Conservation (phyloP, 495 filamentous ascomycete species). For the Lasiosphaeriaceae sp. region DNA sequence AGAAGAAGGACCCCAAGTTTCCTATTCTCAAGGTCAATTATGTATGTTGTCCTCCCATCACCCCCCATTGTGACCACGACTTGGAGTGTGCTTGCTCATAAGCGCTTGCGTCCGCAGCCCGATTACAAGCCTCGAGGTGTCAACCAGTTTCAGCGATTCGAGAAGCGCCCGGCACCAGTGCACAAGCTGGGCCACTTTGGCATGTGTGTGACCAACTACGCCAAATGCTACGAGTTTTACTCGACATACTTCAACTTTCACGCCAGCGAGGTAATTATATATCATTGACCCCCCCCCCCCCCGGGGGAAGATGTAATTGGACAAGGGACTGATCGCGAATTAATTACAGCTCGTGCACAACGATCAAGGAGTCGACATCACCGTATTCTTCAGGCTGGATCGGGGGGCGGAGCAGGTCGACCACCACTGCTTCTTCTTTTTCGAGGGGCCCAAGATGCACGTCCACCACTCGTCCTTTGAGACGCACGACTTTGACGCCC, state of each 20-base stretch:
- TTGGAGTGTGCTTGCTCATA: background rate
- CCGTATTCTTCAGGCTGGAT: constrained; percentile 63
- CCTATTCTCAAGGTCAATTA: constrained; percentile 45
- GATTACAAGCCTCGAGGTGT: constrained; percentile 43
- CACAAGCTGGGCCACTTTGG: constrained; percentile 78
- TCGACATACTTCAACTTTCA: constrained; percentile 64
- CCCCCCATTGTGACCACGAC: background rate
- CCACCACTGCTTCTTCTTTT: constrained; percentile 73
- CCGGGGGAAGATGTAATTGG: no score
- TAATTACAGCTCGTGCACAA: constrained; percentile 43
- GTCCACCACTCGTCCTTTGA: constrained; percentile 74
- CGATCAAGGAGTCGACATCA: constrained; percentile 45
- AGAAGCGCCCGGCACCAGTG: constrained; percentile 62
- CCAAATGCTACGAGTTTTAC: constrained; percentile 58
- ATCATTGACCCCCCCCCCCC: no score
- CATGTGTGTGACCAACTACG: constrained; percentile 57
- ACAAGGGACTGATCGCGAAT: no score
- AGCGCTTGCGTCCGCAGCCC: constrained; percentile 22
- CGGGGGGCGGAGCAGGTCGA: constrained; percentile 58
- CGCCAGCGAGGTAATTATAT: constrained; percentile 42
- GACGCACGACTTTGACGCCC: constrained; percentile 72
- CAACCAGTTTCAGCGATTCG: constrained; percentile 49
- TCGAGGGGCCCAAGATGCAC: constrained; percentile 47
- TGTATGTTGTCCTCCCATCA: constrained; percentile 11
- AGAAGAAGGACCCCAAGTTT: constrained; percentile 32